These are phyloP conservation scores for Kwoniella sp. DNA, from an alignment of 768 basidiomycete genomes.

Conservation along the genomic window DNA sequence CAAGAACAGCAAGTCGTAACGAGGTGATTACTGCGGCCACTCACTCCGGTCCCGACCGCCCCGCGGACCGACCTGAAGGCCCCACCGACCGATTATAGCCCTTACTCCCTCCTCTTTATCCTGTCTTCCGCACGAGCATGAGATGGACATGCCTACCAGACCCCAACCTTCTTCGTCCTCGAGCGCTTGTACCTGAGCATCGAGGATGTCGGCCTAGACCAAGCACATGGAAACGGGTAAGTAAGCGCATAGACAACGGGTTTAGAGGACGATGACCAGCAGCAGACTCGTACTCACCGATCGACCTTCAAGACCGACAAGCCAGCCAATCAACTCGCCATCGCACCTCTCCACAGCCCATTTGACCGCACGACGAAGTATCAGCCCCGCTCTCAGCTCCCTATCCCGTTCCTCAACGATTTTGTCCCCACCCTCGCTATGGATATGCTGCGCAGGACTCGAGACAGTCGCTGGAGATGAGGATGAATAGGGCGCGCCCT, in stretches of 20 bases:
- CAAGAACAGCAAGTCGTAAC: background rate
- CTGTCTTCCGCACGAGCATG: conserved; percentile 73
- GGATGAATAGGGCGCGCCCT: background rate
- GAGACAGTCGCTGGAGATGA: too few species aligned
- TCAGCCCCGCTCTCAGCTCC: conserved; percentile 25
- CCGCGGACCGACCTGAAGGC: conserved; percentile 36
- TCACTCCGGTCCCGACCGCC: conserved; percentile 63
- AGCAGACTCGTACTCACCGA: conserved; percentile 27
- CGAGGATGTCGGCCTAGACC: conserved; percentile 36
- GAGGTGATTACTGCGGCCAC: conserved; percentile 58
- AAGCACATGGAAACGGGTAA: background rate
- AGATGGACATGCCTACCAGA: conserved; percentile 52
- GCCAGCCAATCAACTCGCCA: conserved; percentile 40
- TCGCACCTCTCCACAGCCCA: conserved; percentile 44
- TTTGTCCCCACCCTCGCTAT: too few species aligned
- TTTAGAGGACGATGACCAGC: too few species aligned
- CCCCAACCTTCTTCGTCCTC: conserved; percentile 86
- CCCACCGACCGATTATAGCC: conserved; percentile 64
- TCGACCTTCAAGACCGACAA: conserved; percentile 37
- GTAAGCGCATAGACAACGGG: background rate
- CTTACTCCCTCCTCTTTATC: conserved; percentile 90
- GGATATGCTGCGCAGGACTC: too few species aligned
- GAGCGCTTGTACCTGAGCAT: conserved; percentile 53
- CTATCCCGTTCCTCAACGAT: conserved; percentile 9
- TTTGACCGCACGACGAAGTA: conserved; percentile 41